Base-by-base conservation (phyloP, 148 eudicot genomes). In the Fagopyrum tataricum region DNA sequence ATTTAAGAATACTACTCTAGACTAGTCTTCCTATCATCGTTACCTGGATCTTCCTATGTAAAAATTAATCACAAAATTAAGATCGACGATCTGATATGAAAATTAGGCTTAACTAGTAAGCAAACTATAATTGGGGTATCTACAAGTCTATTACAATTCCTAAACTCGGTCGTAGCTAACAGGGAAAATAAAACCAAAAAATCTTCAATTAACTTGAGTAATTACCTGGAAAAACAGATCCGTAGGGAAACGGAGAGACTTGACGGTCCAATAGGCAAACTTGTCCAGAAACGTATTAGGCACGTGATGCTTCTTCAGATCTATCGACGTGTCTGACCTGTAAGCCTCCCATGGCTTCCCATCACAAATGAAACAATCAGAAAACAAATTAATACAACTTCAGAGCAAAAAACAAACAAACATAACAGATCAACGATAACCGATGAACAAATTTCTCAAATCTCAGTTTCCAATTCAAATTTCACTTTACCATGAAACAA, bases 291-390 rank as follows among this genome's bases (percentile, higher is more conserved):
- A 77, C 10, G 87, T 88, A 11, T 43, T 72, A 0, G 96, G 92
- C 17, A 48, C 74, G 79, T 90, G 96, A 55, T 88, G 96, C 82
- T 90, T 90, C 83, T 74, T 73, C 73, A 90, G 71, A 82, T 90
- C 90, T 39, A 90, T 90, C 31, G 88, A 79, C 70, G 79, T 15
- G 73, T 90, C 82, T 4, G 96, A 72, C 73, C 83, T 72, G 77
- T 89, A 89, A 2, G 89, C 81, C 83, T 89, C 91, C 93, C 93
- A 89, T 79, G 91, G 93, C 93, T 89, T 37, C 78, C 44, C 48
- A 55, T 37, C 44, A 0, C 43, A 62, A 58, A 62, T 13, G 5
- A 15, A 31, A 4, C 6, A 8, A 62, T 9, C 42, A 62, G 37
- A 31, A 31, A 37, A 4, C 68, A 13, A 31, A 62, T 26, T 5